Evolutionary conservation across 495 filamentous ascomycete species (phyloP).

Genomic region (Podospora didyma): DNA sequence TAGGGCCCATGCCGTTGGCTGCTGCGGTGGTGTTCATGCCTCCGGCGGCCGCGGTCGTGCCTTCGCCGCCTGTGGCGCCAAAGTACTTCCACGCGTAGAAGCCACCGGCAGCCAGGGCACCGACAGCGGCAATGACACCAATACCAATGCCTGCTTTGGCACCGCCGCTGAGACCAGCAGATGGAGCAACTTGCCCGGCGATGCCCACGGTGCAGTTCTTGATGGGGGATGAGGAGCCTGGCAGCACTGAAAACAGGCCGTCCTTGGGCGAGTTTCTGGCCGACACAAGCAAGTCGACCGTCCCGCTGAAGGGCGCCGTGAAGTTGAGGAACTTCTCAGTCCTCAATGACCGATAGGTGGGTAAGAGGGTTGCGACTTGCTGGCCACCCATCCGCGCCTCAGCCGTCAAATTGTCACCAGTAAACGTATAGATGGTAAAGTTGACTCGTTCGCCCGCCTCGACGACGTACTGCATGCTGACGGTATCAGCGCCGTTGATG

Average conservation of each 20-base stretch:
- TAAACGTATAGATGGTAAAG: conserved; percentile 24
- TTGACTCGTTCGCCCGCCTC: conserved; percentile 22
- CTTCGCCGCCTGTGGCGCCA: not conserved
- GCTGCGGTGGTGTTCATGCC: conserved; percentile 3
- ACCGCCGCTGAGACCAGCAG: conserved; percentile 16
- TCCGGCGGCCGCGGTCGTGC: not conserved
- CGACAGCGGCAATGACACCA: conserved; percentile 7
- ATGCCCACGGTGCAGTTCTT: conserved; percentile 30
- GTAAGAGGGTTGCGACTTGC: conserved; percentile 1
- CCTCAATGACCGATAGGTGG: not conserved
- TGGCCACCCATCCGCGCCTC: conserved; percentile 13
- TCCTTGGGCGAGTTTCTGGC: conserved; percentile 16
- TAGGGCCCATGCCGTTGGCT: conserved; percentile 3
- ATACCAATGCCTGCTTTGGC: conserved; percentile 26
- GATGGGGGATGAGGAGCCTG: conserved; percentile 22
- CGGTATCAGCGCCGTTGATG: conserved; percentile 19
- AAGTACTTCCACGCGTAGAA: conserved; percentile 15
- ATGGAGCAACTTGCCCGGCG: conserved; percentile 5
- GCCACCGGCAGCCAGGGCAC: conserved; percentile 7
- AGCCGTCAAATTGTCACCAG: conserved; percentile 11
- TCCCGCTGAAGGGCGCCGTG: conserved; percentile 16
- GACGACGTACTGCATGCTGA: conserved; percentile 22
- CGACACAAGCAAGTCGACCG: conserved; percentile 21
- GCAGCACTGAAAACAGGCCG: conserved; percentile 21
- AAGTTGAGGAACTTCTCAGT: conserved; percentile 11